Conservation (phyloP, 2,329 filamentous ascomycete species). For the Chaetomiaceae sp. region DNA sequence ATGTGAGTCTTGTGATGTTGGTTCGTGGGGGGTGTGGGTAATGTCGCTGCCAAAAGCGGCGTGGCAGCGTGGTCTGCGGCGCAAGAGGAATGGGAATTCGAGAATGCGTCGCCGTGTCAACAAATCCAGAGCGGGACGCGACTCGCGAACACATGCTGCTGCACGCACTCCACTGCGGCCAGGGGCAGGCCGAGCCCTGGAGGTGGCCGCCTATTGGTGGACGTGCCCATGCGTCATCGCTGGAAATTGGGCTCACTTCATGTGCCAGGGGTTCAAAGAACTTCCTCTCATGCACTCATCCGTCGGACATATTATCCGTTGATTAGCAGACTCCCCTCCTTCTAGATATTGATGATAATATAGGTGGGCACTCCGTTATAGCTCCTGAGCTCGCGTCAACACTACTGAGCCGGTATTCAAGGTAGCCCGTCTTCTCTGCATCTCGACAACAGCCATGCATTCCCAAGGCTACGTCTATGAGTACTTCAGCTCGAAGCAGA, state of each 20-base stretch:
- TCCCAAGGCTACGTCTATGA: too few species aligned
- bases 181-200: constrained; percentile 4
- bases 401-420: too few species aligned
- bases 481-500: too few species aligned
- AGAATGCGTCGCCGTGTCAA: constrained; percentile 24
- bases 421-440: too few species aligned
- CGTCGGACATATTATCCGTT: too few species aligned
- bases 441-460: too few species aligned
- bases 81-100: constrained; percentile 8
- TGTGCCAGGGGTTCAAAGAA: constrained; percentile 17
- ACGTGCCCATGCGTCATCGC: constrained; percentile 14
- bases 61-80: constrained; percentile 3
- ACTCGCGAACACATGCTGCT: constrained; percentile 13
- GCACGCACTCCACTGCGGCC: background rate
- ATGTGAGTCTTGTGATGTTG: background rate
- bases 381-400: too few species aligned
- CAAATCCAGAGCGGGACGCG: constrained; percentile 25
- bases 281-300: too few species aligned
- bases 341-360: too few species aligned
- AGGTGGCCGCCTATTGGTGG: constrained; percentile 15
- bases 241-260: constrained; percentile 19
- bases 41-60: background rate
- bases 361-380: too few species aligned
- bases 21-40: background rate
- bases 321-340: too few species aligned